Base-by-base conservation (phyloP, 345 rosid species). In the Sonneratia caseolaris region DNA sequence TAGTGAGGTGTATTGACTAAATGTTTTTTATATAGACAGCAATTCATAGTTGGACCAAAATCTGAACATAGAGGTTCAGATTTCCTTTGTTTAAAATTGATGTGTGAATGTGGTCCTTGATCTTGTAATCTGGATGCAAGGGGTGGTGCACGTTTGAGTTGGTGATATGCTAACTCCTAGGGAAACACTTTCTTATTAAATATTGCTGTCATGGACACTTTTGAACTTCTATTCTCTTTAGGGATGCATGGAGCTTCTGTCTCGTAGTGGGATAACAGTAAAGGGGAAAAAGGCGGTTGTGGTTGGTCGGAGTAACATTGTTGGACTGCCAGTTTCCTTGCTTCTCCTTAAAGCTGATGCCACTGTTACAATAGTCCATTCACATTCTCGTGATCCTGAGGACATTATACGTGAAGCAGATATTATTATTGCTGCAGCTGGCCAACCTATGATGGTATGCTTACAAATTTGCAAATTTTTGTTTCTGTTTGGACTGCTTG, bases 311-410 rank as follows among this genome's bases (percentile, higher is more conserved):
- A 91, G 97, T 79, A 94, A 94, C 68, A 90, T 94, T 59, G 97
- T 94, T 76, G 98, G 97, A 47, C 77, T 91, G 75, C 98, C 97
- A 2, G 95, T 90, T 82, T 91, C 96, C 7, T 79, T 94, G 74
- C 79, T 91, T 68, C 84, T 94, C 79, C 88, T 91, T 66, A 94
- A 91, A 80, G 97, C 95, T 9, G 98, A 91, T 88, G 97, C 98
- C 66, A 91, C 97, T 5, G 95, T 94, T 42, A 82, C 88, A 13
- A 71, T 76, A 16, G 98, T 90, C 70, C 98, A 91, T 81, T 94
- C 97, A 13, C 83, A 71, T 73, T 73, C 98, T 16, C 81, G 68
- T n/a, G 81, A 90, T 75, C 94, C 87, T 22, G 97, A 86, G 80
- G 74, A 70, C 22, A 75, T 89, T 76, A 76, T 91, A 68, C 83